Evolutionary conservation across 768 basidiomycete species (phyloP).

Genomic region (Suillus bovinus): DNA sequence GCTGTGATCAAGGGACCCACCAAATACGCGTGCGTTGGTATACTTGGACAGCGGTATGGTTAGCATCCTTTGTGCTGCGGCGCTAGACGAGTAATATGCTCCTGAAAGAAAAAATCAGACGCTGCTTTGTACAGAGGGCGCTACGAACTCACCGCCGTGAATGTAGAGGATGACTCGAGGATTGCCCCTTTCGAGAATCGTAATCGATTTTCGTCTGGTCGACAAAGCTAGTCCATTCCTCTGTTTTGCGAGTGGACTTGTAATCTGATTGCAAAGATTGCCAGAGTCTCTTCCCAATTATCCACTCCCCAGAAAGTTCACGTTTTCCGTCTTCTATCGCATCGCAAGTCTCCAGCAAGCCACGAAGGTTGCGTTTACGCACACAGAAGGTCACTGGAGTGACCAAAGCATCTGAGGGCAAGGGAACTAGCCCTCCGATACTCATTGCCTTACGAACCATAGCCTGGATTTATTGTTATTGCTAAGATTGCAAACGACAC

Average conservation of each 20-base stretch:
- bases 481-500: background rate
- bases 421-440: slow-evolving; percentile 77
- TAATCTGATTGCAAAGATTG: slow-evolving; percentile 81
- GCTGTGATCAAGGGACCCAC: slow-evolving; percentile 37
- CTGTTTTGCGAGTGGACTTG: slow-evolving; percentile 45
- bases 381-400: slow-evolving; percentile 94
- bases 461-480: slow-evolving; percentile 32
- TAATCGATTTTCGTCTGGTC: slow-evolving; percentile 21
- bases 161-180: slow-evolving; percentile 92
- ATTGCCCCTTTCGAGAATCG: slow-evolving; percentile 45
- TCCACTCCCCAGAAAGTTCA: slow-evolving; percentile 94
- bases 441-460: slow-evolving; percentile 67
- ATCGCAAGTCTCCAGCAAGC: slow-evolving; percentile 79
- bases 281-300: slow-evolving; percentile 93
- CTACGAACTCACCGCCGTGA: slow-evolving; percentile 71
- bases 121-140: background rate
- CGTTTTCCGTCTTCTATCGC: slow-evolving; percentile 71
- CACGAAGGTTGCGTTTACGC: slow-evolving; percentile 66
- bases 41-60: slow-evolving; percentile 91
- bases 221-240: slow-evolving; percentile 19
- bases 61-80: slow-evolving; percentile 86
- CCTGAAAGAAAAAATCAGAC: slow-evolving; percentile 43
- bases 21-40: slow-evolving; percentile 87
- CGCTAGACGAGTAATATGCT: slow-evolving; percentile 91
- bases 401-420: slow-evolving; percentile 90